Conservation (phyloP, 805 yeast genomes). For the Saccharomycopsis babjevae region DNA sequence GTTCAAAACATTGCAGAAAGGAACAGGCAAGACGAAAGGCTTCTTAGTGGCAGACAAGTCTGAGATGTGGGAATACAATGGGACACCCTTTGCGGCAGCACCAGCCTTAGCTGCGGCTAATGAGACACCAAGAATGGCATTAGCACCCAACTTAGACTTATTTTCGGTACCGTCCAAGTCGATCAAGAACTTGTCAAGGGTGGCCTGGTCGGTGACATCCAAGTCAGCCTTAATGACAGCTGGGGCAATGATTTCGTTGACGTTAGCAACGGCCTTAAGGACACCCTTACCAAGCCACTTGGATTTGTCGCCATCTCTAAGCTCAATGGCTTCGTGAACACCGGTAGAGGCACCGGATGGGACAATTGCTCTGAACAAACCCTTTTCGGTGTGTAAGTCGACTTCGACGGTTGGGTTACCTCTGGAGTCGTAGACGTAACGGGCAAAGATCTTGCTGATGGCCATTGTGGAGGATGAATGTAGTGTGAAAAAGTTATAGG, state of each 20-base stretch:
- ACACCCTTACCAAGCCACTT: conserved; percentile 99
- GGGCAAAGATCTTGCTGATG: conserved; percentile 78
- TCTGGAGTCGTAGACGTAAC: conserved; percentile 98
- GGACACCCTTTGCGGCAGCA: conserved; percentile 90
- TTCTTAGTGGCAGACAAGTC: conserved; percentile 55
- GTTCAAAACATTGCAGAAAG: conserved; percentile 97
- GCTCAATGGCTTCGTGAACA: conserved; percentile 95
- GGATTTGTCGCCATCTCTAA: conserved; percentile 96
- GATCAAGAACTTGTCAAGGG: conserved; percentile 77
- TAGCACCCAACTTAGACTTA: conserved; percentile 97
- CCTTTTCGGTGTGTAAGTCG: conserved; percentile 85
- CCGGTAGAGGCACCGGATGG: conserved; percentile 99
- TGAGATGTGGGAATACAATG: conserved; percentile 87
- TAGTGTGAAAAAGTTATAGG: not conserved
- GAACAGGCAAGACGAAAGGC: conserved; percentile 95
- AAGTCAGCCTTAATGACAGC: conserved; percentile 73
- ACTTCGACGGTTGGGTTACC: conserved; percentile 99
- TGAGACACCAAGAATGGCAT: conserved; percentile 97
- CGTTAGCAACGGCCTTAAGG: conserved; percentile 90
- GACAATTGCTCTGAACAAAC: conserved; percentile 92
- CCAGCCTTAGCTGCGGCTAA: conserved; percentile 96
- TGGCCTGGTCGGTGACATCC: conserved; percentile 79
- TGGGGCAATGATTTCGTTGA: conserved; percentile 90
- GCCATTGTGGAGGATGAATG: conserved; percentile 43
- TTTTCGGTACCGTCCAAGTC: conserved; percentile 92